Conservation (phyloP, 306 rosid species). For the Trifolium subterraneum region DNA sequence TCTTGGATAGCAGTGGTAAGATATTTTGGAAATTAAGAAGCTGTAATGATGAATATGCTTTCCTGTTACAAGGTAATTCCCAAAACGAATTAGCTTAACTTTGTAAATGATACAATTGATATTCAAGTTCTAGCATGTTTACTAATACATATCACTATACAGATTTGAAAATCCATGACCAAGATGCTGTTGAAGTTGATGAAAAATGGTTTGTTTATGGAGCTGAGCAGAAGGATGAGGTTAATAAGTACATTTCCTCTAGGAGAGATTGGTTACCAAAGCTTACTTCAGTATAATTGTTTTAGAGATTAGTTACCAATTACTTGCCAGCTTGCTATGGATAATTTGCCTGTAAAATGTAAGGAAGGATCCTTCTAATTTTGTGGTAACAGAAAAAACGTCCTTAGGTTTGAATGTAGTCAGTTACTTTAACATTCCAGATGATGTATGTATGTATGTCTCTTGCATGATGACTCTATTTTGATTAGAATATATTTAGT, state of each 20-base stretch:
- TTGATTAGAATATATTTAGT: not conserved
- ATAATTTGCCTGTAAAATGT: not conserved
- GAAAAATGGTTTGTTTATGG: conserved; percentile 53
- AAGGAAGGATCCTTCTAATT: not conserved
- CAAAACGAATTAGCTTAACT: not conserved
- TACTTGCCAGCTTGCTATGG: not conserved
- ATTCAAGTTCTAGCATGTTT: conserved; percentile 28
- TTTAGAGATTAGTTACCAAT: not conserved
- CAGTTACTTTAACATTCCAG: not conserved
- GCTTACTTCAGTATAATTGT: not conserved
- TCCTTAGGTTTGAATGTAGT: not conserved
- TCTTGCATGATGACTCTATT: not conserved
- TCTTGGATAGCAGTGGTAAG: conserved; percentile 38
- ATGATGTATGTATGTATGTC: not conserved
- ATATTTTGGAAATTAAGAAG: conserved; percentile 48
- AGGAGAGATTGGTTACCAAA: conserved; percentile 32
- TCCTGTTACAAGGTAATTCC: conserved; percentile 55
- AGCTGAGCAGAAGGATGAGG: conserved; percentile 37
- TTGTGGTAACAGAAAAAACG: not conserved
- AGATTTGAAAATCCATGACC: conserved; percentile 34
- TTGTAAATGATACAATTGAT: not conserved
- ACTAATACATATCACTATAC: conserved; percentile 11
- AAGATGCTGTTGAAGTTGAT: not conserved
- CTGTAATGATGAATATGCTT: conserved; percentile 30
- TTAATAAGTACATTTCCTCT: conserved; percentile 44